Base-by-base conservation (phyloP, 2,329 filamentous ascomycete species). In the Penicillium oxalicum region DNA sequence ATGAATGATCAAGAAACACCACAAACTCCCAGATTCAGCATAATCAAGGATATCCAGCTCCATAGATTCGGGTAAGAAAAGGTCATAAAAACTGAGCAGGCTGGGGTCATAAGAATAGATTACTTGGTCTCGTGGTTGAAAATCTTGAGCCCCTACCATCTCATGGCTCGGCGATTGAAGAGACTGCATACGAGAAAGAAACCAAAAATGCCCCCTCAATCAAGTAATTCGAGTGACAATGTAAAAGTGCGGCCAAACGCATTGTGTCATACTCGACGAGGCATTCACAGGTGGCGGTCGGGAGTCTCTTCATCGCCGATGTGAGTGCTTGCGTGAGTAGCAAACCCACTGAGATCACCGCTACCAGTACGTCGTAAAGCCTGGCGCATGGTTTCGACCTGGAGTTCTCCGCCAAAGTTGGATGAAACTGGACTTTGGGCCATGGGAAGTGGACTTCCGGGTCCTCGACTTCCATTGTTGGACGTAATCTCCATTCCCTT, bases 351-450 rank as follows among this genome's bases (percentile, higher is more conserved):
- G 49, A 96, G 72, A 65, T 96, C 91, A 13, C 86, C 82, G 69
- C 89, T 95, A 39, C 84, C 88, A 11, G 90, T 95, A 67, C 88
- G 85, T 63, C 87, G 78, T 62, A 96, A 74, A 12, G 89, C 91
- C 70, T 96, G 90, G 45, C 85, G 80, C 91, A 96, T 95, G 4
- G 91, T 96, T 75, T 96, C 90, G 56, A 96, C 87, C 50, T 87
- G 89, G 51, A 96, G 74, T 54, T 95, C 91, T 26, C 83, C 80
- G 40, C 75, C 77, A 51, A 75, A 59, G 44, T 51, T 74, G 42
- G 76, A 68, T 32, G 68, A 56, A 32, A 80, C 70, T 45, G 80
- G 77, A 47, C 76, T 77, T 53, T 76, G 75, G 8, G 75, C 70
- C 39, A 78, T 77, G 26, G 75, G 76, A 3, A 65, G 57, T 13